These are phyloP conservation scores for Nephelium lappaceum DNA, from an alignment of 345 rosid species.

Conservation along the genomic window DNA sequence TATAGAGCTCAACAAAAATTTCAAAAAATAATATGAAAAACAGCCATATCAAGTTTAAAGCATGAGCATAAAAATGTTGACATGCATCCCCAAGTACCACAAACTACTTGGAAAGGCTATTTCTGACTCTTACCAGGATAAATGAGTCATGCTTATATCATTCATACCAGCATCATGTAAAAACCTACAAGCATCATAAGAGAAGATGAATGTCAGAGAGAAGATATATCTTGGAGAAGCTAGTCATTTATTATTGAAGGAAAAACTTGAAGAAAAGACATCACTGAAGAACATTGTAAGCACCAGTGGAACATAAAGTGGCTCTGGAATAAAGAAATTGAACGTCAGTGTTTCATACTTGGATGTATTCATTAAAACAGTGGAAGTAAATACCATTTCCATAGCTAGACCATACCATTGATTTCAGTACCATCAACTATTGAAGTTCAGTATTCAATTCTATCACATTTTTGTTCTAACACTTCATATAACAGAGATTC, in stretches of 20 bases:
- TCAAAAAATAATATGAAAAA: neutral
- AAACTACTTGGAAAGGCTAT: constrained; percentile 12
- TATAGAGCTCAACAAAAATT: neutral
- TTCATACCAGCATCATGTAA: constrained; percentile 82
- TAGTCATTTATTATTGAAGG: neutral
- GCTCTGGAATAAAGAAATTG: neutral
- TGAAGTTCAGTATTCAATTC: neutral
- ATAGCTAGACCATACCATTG: neutral
- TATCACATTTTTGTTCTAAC: neutral
- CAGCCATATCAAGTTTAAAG: neutral
- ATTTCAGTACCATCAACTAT: neutral
- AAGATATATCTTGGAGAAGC: neutral
- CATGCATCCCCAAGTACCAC: neutral
- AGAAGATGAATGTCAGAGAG: constrained; percentile 3
- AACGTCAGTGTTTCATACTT: neutral
- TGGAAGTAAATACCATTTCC: neutral
- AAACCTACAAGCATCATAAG: constrained; percentile 50
- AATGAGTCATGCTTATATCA: constrained; percentile 71
- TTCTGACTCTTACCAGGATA: constrained; percentile 63
- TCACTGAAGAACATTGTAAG: neutral
- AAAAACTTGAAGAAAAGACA: neutral
- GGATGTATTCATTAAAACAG: neutral
- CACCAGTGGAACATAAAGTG: neutral
- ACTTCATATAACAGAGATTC: neutral
- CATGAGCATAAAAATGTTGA: neutral